Evolutionary conservation across 169 alveolate genomes (phyloP).

Genomic region (Hepatocystis sp.): DNA sequence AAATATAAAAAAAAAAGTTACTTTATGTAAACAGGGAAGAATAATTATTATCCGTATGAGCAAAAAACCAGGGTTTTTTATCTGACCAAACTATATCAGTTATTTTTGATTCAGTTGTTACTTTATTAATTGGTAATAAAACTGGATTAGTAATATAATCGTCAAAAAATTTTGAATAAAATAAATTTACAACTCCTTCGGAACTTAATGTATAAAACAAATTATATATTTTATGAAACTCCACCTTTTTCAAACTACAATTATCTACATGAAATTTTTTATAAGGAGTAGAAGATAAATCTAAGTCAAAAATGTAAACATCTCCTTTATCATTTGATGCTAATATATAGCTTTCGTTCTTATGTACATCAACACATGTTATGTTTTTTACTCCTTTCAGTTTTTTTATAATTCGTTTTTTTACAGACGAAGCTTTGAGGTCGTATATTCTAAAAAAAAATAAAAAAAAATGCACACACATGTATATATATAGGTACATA

Average conservation of each 20-base stretch:
- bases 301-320: conserved; percentile 70
- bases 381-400: conserved; percentile 60
- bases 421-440: conserved; percentile 31
- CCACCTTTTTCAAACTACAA: conserved; percentile 50
- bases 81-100: conserved; percentile 57
- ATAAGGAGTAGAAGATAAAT: conserved; percentile 61
- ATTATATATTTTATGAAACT: conserved; percentile 52
- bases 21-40: conserved; percentile 43
- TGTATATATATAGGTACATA: background rate
- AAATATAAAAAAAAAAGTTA: too few species aligned
- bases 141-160: conserved; percentile 75
- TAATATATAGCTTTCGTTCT: conserved; percentile 54
- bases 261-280: conserved; percentile 62
- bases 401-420: conserved; percentile 45
- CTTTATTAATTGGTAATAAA: conserved; percentile 58
- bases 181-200: conserved; percentile 70
- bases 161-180: conserved; percentile 70
- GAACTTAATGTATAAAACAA: conserved; percentile 64
- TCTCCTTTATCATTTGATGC: conserved; percentile 48
- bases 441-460: conserved; percentile 33
- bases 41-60: conserved; percentile 45
- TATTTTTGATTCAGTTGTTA: conserved; percentile 49
- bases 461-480: background rate
- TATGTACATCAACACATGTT: conserved; percentile 73
- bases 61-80: conserved; percentile 70